These are phyloP conservation scores for Herpetomonas tarakana DNA, from an alignment of 208 protist species.

Conservation along the genomic window DNA sequence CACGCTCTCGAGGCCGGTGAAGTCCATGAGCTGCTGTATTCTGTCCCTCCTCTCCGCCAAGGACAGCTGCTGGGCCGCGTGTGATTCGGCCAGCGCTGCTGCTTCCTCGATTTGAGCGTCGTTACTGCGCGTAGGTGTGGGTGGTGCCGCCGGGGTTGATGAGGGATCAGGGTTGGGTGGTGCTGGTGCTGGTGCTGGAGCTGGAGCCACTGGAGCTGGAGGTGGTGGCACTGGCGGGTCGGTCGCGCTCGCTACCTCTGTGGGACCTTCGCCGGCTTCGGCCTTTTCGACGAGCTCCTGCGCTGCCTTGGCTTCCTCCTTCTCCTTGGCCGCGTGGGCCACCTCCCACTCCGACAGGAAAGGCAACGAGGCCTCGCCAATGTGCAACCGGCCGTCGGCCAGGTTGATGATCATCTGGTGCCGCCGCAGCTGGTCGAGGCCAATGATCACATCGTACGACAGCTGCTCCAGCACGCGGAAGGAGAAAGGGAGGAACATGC, in stretches of 20 bases:
- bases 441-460: conserved; percentile 92
- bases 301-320: background rate
- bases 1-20: conserved; percentile 26
- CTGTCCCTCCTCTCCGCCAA: background rate
- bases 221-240: too few species aligned
- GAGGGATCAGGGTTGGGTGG: background rate
- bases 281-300: conserved; percentile 1
- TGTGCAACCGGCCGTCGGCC: conserved; percentile 36
- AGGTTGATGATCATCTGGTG: conserved; percentile 83
- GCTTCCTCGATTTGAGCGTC: background rate
- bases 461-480: conserved; percentile 90
- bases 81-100: background rate
- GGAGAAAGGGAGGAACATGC: conserved; percentile 70
- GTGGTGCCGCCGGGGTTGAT: background rate
- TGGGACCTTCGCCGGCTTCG: conserved; percentile 6
- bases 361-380: conserved; percentile 35
- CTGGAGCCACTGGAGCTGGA: too few species aligned
- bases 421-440: conserved; percentile 92
- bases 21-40: conserved; percentile 30
- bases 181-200: too few species aligned
- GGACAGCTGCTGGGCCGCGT: conserved; percentile 4
- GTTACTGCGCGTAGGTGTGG: too few species aligned
- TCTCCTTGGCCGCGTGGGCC: conserved; percentile 14
- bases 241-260: background rate
- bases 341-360: conserved; percentile 67